Base-by-base conservation (phyloP, 352 stramenopile species). In the Phytophthora palmivora region DNA sequence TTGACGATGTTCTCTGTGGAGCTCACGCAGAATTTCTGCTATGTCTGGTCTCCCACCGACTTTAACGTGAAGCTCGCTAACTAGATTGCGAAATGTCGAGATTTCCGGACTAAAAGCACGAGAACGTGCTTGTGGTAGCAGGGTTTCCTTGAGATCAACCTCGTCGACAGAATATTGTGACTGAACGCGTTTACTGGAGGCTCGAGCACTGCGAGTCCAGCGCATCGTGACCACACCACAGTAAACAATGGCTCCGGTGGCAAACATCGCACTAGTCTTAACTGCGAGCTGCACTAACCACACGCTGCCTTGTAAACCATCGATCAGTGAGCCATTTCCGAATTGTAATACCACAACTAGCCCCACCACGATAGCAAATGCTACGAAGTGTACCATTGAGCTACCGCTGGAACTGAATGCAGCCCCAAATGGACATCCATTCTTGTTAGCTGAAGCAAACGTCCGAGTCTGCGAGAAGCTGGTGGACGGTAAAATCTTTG, bases 261-360 rank as follows among this genome's bases (percentile, higher is more conserved):
- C 54, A 47, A 65, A 65, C 11, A 65, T 14, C 14, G 61, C 41
- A 6, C 18, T 28, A 1, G 28, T 47, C 19, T 70, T 55, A 22
- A 54, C 33, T 14, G 56, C 18, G 6, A 44, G 10, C 28, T 70
- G 54, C 28, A 60, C 19, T 22, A 65, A 28, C 61, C 61, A 70
- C 15, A 65, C 26, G 5, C 24, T 51, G 6, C 57, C 54, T n/a
- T 60, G 38, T 11, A 70, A 32, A 3, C 45, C 48, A 15, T 56
- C 36, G 21, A 70, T 6, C 28, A 70, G 36, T 12, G 33, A n/a
- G 2, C 54, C 54, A 24, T 60, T 58, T 5, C 36, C 61, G 19
- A 70, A 57, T 11, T 70, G 55, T 19, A 65, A 45, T 0, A 49
- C 36, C 15, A 45, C 12, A 8, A 60, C 9, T 0, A 65, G 47